A percentile compares a stretch with the other conserved stretches of the same genome.
Conservation (phyloP, 805 yeast species). For the Lipomyces sp. region DNA sequence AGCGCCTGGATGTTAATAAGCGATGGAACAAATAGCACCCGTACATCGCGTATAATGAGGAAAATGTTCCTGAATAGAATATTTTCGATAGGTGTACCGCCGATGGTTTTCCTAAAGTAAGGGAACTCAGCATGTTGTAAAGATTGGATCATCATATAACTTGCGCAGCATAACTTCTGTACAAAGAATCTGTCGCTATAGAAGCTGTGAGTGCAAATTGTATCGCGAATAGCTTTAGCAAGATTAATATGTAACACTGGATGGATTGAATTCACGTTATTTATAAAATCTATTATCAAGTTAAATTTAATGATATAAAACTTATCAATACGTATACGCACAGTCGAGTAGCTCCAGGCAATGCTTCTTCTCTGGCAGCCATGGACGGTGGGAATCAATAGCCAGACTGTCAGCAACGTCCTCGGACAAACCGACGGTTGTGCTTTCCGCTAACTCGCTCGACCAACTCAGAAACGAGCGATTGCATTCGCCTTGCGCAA, state of each 20-base stretch:
- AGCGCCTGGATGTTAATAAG: conserved; percentile 28
- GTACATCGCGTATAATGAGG: conserved; percentile 24
- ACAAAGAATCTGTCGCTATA: conserved; percentile 18
- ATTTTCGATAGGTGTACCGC: conserved; percentile 23
- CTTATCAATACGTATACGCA: conserved; percentile 1
- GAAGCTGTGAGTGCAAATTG: conserved; percentile 17
- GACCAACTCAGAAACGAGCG: conserved; percentile 21
- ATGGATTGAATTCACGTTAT: conserved; percentile 13
- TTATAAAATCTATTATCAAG: conserved; percentile 12
- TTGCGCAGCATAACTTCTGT: conserved; percentile 29
- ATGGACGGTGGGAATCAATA: conserved; percentile 31
- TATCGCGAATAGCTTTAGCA: conserved; percentile 17
- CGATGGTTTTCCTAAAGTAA: not conserved
- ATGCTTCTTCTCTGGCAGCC: conserved; percentile 18
- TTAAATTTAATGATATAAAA: not conserved
- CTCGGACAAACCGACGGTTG: conserved; percentile 31
- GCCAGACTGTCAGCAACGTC: conserved; percentile 29
- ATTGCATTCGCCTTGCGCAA: conserved; percentile 1
- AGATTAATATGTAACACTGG: conserved; percentile 17
- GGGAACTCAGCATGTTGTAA: conserved; percentile 6
- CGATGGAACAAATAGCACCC: conserved; percentile 29
- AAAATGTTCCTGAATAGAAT: conserved; percentile 26
- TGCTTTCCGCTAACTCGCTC: conserved; percentile 17
- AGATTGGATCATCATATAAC: conserved; percentile 32
- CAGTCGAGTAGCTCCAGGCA: conserved; percentile 26